Conservation (phyloP, 164 flowering plant genomes). For the Magnolia sinica region DNA sequence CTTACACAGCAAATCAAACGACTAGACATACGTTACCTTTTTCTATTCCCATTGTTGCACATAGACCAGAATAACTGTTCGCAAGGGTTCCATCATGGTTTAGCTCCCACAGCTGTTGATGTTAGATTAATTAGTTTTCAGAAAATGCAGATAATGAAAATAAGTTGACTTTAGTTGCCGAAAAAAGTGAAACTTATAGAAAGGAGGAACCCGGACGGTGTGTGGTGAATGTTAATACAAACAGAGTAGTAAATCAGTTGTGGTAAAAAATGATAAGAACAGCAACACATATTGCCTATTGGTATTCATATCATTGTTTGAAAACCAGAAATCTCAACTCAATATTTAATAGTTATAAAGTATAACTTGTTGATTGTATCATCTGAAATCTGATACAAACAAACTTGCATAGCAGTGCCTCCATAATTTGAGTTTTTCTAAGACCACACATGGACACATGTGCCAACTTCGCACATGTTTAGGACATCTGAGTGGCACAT, state of each 20-base stretch:
- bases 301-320: too few species aligned
- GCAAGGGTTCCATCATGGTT: conserved; percentile 49
- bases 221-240: not conserved
- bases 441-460: too few species aligned
- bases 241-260: not conserved
- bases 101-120: conserved; percentile 72
- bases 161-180: not conserved
- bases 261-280: too few species aligned
- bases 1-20: not conserved
- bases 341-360: not conserved
- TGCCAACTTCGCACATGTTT: too few species aligned
- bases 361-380: too few species aligned
- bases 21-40: conserved; percentile 38
- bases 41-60: conserved; percentile 45
- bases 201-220: not conserved
- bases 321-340: too few species aligned
- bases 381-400: too few species aligned
- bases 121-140: conserved; percentile 3
- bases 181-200: not conserved
- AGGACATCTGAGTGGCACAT: too few species aligned
- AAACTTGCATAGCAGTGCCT: too few species aligned
- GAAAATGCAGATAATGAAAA: not conserved
- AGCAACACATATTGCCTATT: too few species aligned
- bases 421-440: too few species aligned
- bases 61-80: conserved; percentile 71